phyloP scores from a whole-genome alignment of 352 stramenopile genomes.

The Globisporangium ultimum region DNA sequence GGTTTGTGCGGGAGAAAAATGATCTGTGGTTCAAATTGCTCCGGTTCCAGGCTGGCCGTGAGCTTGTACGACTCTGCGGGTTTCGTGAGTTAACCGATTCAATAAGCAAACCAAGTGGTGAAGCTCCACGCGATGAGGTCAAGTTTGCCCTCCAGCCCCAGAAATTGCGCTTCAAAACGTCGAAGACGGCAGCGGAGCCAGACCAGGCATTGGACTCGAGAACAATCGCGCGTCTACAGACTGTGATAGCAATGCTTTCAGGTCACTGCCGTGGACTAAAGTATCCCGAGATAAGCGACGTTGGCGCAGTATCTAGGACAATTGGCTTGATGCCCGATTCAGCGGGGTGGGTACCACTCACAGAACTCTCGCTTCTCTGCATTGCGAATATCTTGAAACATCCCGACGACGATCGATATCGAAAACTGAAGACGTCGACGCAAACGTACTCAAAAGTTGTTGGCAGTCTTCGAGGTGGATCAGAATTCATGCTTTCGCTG shows the following conservation, averaged over 20 bases:
- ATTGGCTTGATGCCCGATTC: slow-evolving; percentile 16
- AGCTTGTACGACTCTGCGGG: slow-evolving; percentile 34
- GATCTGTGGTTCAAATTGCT: slow-evolving; percentile 23
- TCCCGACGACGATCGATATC: slow-evolving; percentile 38
- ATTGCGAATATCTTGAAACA: slow-evolving; percentile 51
- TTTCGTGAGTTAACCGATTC: slow-evolving; percentile 18
- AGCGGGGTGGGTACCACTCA: slow-evolving; percentile 28
- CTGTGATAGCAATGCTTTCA: slow-evolving; percentile 31
- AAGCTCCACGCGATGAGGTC: background rate
- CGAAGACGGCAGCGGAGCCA: slow-evolving; percentile 8
- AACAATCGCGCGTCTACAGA: slow-evolving; percentile 31
- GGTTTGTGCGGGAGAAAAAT: slow-evolving; percentile 22
- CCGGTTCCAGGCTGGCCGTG: slow-evolving; percentile 19
- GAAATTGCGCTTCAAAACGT: slow-evolving; percentile 43
- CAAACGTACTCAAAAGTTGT: slow-evolving; percentile 45
- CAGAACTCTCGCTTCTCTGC: slow-evolving; percentile 45
- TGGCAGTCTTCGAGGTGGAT: slow-evolving; percentile 25
- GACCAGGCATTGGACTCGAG: slow-evolving; percentile 19
- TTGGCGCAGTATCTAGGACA: slow-evolving; percentile 45
- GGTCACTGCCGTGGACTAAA: slow-evolving; percentile 47
- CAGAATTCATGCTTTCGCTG: slow-evolving; percentile 37
- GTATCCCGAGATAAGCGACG: slow-evolving; percentile 38
- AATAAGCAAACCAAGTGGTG: background rate
- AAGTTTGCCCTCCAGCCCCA: slow-evolving; percentile 31
- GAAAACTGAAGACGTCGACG: slow-evolving; percentile 48